Evolutionary conservation across 495 filamentous ascomycete species (phyloP).

Genomic region (Halenospora varia): DNA sequence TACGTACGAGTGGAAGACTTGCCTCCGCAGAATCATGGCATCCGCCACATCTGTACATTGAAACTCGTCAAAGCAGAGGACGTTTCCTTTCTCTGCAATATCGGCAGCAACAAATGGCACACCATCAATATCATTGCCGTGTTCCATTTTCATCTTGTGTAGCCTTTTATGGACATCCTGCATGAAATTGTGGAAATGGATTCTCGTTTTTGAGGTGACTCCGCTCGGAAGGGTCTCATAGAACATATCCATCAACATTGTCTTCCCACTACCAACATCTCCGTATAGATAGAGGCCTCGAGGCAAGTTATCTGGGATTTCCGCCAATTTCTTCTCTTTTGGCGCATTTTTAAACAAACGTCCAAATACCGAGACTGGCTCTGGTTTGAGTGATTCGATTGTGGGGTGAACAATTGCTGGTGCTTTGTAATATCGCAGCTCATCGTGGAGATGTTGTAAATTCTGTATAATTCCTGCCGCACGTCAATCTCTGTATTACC

Average conservation of each 20-base stretch:
- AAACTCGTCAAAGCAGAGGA: slow-evolving; percentile 98
- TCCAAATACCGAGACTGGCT: slow-evolving; percentile 59
- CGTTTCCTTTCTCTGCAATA: slow-evolving; percentile 78
- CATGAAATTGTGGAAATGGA: slow-evolving; percentile 99
- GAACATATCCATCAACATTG: slow-evolving; percentile 99
- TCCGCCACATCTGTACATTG: slow-evolving; percentile 98
- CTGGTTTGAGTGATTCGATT: slow-evolving; percentile 61
- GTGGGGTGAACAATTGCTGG: slow-evolving; percentile 72
- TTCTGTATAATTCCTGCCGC: slow-evolving; percentile 75
- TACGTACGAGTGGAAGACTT: slow-evolving; percentile 9
- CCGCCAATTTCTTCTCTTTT: slow-evolving; percentile 35
- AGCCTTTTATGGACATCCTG: slow-evolving; percentile 93
- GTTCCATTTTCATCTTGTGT: slow-evolving; percentile 81
- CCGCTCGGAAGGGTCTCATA: slow-evolving; percentile 85
- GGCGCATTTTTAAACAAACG: slow-evolving; percentile 58
- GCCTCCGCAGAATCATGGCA: slow-evolving; percentile 92
- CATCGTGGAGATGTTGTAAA: slow-evolving; percentile 85
- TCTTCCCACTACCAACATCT: slow-evolving; percentile 97
- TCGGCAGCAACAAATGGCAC: slow-evolving; percentile 90
- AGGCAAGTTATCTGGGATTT: slow-evolving; percentile 69
- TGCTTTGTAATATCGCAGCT: slow-evolving; percentile 68
- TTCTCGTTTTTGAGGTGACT: slow-evolving; percentile 83
- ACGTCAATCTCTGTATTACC: neutral
- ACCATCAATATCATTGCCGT: slow-evolving; percentile 88
- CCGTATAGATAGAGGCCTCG: slow-evolving; percentile 94